Base-by-base conservation (phyloP, 2,329 filamentous ascomycete genomes). In the Aspergillus ochraceoroseus region DNA sequence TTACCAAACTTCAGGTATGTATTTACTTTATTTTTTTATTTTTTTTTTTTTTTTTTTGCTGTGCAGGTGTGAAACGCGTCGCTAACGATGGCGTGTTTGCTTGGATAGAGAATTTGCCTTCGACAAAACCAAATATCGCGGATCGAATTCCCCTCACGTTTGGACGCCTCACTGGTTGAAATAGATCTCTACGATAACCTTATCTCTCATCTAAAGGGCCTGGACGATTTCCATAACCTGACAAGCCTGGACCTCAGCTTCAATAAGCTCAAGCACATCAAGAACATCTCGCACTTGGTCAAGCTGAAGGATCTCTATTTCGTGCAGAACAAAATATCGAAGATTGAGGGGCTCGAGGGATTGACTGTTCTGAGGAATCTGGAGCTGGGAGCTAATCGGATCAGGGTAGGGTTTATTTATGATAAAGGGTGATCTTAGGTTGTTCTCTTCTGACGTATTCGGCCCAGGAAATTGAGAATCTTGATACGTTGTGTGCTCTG, bases 241-340 rank as follows among this genome's bases (percentile, higher is more conserved):
- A 87, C 77, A 4, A 83, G 72, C 41, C 78, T 98, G 39, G 92
- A 98, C 62, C 74, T 98, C 36, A 94, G 86, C 64, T 98, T 95
- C 77, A 98, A 98, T 73, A 96, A 96, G 72, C 90, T 98, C 71
- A 95, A 95, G 65, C 89, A 95, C 67, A 94, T 98, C 71, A 95
- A 94, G 67, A 81, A 90, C 56, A 71, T 96, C 51, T 76, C 76
- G 43, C 84, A 90, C 56, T 70, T 98, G 44, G 82, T 71, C 14
- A 76, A 87, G 38, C 75, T 96, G 42, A 83, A 76, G 47, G 87
- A 96, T 53, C 63, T 98, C 2, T 98, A 85, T 64, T 85, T 98
- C 54, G 87, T 96, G 34, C 87, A 94, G 60, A 96, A 98, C 68
- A 92, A 92, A 65, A 94, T 98, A 60, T 76, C 77, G 51, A 81